phyloP scores from a whole-genome alignment of 495 filamentous ascomycete genomes.

The Beverwykella pulmonaria region DNA sequence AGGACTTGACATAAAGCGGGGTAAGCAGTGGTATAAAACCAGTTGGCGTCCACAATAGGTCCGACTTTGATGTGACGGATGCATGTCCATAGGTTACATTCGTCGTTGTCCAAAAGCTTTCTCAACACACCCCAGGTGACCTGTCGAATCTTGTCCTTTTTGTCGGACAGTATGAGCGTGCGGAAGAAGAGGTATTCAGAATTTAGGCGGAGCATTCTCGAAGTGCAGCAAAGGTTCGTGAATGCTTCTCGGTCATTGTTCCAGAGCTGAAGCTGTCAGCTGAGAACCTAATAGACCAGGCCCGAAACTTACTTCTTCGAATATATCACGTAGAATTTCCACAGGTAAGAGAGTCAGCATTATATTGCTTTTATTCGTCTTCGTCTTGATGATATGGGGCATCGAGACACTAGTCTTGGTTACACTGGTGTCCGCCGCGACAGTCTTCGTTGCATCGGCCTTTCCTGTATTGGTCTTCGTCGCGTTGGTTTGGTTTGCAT shows the following conservation, averaged over 20 bases:
- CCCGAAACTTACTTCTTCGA: neutral
- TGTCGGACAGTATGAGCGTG: neutral
- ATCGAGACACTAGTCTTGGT: neutral
- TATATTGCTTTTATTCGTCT: neutral
- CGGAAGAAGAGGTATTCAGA: conserved; percentile 1
- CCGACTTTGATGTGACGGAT: neutral
- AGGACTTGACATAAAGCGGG: neutral
- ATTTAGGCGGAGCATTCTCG: neutral
- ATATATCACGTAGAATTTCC: neutral
- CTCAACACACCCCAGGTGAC: neutral
- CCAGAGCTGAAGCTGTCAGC: neutral
- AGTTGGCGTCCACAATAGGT: neutral
- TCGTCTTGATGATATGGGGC: neutral
- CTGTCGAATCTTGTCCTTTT: neutral
- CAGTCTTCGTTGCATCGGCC: neutral
- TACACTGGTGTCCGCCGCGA: neutral
- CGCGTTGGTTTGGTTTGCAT: neutral
- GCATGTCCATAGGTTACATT: conserved; percentile 7
- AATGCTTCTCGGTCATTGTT: conserved; percentile 1
- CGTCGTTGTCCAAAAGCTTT: neutral
- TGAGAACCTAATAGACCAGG: neutral
- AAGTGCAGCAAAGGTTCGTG: neutral
- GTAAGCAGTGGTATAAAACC: neutral
- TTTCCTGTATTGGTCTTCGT: neutral
- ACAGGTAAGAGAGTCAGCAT: neutral